Base-by-base conservation (phyloP, 2,329 filamentous ascomycete genomes). In the Diaporthe longicolla region DNA sequence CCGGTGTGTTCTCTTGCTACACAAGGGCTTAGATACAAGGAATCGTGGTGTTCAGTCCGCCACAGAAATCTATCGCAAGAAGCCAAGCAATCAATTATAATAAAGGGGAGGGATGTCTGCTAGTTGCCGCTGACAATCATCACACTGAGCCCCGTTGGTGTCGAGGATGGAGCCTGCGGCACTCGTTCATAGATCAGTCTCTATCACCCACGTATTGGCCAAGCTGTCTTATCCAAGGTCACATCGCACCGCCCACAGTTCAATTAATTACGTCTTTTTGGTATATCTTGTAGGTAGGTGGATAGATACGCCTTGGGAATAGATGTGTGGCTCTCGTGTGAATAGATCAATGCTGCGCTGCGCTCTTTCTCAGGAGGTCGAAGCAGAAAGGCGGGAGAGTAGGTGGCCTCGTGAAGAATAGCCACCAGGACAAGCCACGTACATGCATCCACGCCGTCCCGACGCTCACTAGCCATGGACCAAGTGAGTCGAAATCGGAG, bases 301-400 rank as follows among this genome's bases (percentile, higher is more conserved):
- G 32, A 40, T n/a, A 29, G 32, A 15, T 40, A 29, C 48, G n/a
- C 32, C 63, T 40, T n/a, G 2, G 21, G 29, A 21, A 19, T 10
- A 40, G 19, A 35, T 35, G 24, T 35, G 32, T 40, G 48, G 21
- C 48, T 54, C 63, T 40, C 48, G 15, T 19, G 15, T 54, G 15
- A 40, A 54, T 29, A 40, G n/a, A 54, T 32, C 40, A 66, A 54
- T 54, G 63, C 63, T 52, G 63, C 63, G 63, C 63, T 26, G 63
- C 45, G 63, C 63, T 54, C 48, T 29, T 50, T 68, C 63, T 29
- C 32, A 9, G 17, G 21, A 19, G 15, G 21, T 68, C n/a, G 24
- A 54, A 68, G 48, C 7, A 26, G 21, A 37, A 66, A 48, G 19
- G 8, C 4, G 19, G 48, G n/a, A 11, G 19, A 35, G 13, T 19